Base-by-base conservation (phyloP, 352 stramenopile genomes). In the Phytopythium oedochilum region DNA sequence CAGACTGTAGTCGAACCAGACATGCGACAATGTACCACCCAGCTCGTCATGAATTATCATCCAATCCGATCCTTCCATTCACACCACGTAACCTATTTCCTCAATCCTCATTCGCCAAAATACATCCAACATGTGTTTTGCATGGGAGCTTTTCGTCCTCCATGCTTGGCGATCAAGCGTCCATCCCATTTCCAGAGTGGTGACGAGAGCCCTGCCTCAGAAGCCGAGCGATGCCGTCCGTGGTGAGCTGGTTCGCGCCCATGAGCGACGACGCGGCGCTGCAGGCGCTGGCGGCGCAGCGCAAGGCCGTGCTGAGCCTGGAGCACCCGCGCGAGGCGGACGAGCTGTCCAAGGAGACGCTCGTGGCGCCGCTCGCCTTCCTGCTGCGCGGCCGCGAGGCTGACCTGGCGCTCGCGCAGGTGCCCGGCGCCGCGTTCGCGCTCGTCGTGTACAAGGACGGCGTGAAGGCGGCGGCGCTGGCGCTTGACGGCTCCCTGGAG, bases 311-410 rank as follows among this genome's bases (percentile, higher is more conserved):
- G 28, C 57, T 77, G 32, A 68, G 49, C 4, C 46, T 77, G 46
- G 49, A 46, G 9, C 46, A 53, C 31, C 28, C 54, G 61, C 17
- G 47, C 44, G 34, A 69, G 63, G 43, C 57, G n/a, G 26, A 77
- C 39, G 66, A 76, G 46, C 67, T 63, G 34, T 64, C 66, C 11
- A 56, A 70, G 35, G 55, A 75, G 55, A 71, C 74, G 26, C 70
- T 88, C 42, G 12, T 88, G 23, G 52, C 69, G 45, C 66, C 77
- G 31, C 49, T 89, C 32, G 62, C 64, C 43, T 88, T 87, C 66
- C 66, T 90, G 55, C 71, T 92, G 52, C 70, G 72, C 40, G 70
- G 71, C 22, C 79, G 83, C 62, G 63, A 66, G n/a, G 79, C 88
- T 50, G 60, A 90, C 47, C 77, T 92, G 70, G 61, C 62, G 49